A percentile compares a stretch with the other conserved stretches of the same genome.
phyloP scores from a whole-genome alignment of 306 rosid species.

The Abrus precatorius region DNA sequence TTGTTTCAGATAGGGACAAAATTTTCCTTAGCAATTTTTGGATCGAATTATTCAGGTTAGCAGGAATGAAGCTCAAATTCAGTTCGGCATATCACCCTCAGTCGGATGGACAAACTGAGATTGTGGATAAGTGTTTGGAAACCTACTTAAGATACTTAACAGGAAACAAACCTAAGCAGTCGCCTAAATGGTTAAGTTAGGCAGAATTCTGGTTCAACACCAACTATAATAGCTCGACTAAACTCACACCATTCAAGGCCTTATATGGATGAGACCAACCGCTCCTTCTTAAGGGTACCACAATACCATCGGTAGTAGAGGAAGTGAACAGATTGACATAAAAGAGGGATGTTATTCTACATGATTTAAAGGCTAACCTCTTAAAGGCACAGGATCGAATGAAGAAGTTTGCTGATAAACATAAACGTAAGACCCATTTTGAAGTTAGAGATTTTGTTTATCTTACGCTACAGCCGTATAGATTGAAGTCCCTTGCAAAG shows the following conservation, averaged over 20 bases:
- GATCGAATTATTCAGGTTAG: not conserved
- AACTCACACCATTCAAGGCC: not conserved
- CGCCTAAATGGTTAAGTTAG: not conserved
- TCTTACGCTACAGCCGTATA: not conserved
- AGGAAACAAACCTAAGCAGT: not conserved
- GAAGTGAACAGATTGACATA: not conserved
- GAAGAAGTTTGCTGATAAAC: too few relatives aligned
- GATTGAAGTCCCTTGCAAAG: too few relatives aligned
- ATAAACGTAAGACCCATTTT: too few relatives aligned
- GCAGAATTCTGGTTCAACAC: not conserved
- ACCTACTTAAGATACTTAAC: too few relatives aligned
- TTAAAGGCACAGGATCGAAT: not conserved
- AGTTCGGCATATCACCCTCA: not conserved
- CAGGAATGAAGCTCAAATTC: not conserved
- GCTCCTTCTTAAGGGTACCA: too few relatives aligned
- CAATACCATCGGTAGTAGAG: not conserved
- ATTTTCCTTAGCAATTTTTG: not conserved
- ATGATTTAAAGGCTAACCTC: not conserved
- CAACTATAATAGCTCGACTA: not conserved
- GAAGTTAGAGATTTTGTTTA: not conserved
- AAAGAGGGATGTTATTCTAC: not conserved
- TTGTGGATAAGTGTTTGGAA: not conserved
- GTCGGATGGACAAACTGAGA: not conserved
- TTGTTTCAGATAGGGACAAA: not conserved
- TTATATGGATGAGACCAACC: not conserved